Evolutionary conservation across 768 basidiomycete species (phyloP), one percentile per base, ranked within the genome.

Genomic region (Boletus vinaceobasis): DNA sequence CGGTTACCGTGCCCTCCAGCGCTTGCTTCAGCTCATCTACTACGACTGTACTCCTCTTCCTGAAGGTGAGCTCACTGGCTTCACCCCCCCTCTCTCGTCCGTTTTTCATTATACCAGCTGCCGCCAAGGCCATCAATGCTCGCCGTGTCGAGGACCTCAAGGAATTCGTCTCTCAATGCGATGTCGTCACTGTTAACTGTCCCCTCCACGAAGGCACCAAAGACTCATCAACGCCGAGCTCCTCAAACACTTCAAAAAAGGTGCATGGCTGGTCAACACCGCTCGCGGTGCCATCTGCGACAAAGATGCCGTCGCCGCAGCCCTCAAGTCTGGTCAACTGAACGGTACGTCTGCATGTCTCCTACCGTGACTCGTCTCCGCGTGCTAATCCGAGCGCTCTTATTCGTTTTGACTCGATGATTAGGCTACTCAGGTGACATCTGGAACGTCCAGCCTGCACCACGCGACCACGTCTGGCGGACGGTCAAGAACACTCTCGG

Each of bases 211-310:
- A 93, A 68, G 85, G 84, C 27, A 93, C 93, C 38, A 77, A 77
- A 40, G 87, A 23, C 81, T 94, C 44, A 78, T 94, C 66, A 90
- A 93, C 75, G 78, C 81, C 38, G 90, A 93, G 37, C 84, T 92
- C 38, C 77, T 95, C 62, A 80, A 81, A 70, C 88, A 90, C 74
- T 88, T 95, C 81, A 96, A 96, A 81, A 87, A 88, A 70, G 93
- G 91, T 46, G 82, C 92, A 15, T 93, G 88, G 88, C 83, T 95
- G 63, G 87, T 96, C 66, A 96, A 96, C 81, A 93, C 91, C 29
- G 90, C 91, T 48, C 90, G 92, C 61, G 93, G 93, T 42, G 93
- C 93, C 39, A 93, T 96, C 64, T 92, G 89, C 68, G 86, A 91
- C 73, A 84, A 84, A 60, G 84, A 92, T 57, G 91, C 84, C 40